phyloP scores from a whole-genome alignment of 768 basidiomycete species.

The Hygrophorus russula region DNA sequence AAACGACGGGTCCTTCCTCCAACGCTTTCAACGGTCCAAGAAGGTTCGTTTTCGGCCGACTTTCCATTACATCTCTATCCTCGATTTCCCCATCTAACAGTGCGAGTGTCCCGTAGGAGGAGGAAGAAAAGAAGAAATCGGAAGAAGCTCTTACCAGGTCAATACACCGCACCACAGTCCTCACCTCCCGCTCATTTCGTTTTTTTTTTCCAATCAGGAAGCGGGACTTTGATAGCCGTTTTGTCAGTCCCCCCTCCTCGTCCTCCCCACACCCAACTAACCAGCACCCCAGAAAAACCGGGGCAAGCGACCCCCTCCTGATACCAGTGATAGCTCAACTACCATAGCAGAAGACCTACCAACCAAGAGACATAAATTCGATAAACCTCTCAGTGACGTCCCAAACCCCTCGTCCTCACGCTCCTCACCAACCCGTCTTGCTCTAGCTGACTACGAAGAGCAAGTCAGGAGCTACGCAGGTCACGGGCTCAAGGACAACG shows the following conservation, averaged over 20 bases:
- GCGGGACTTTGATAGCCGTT: conserved; percentile 46
- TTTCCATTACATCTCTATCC: neutral
- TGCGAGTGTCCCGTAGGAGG: conserved; percentile 29
- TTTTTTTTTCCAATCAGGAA: conserved; percentile 29
- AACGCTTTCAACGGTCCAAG: conserved; percentile 48
- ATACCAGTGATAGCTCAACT: conserved; percentile 19
- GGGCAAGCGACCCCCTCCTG: conserved; percentile 43
- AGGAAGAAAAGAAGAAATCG: conserved; percentile 45
- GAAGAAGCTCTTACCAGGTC: conserved; percentile 42
- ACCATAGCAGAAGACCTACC: conserved; percentile 21
- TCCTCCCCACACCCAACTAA: no score
- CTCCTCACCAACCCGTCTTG: neutral
- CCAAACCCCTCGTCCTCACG: neutral
- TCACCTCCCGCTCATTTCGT: neutral
- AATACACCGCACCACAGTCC: conserved; percentile 7
- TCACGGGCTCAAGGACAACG: conserved; percentile 30
- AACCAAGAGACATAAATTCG: conserved; percentile 28
- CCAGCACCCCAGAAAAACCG: conserved; percentile 50
- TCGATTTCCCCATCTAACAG: conserved; percentile 5
- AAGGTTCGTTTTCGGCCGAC: conserved; percentile 28
- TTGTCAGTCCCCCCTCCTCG: conserved; percentile 30
- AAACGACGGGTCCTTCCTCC: conserved; percentile 59
- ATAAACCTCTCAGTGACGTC: conserved; percentile 22
- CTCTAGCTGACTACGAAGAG: conserved; percentile 27
- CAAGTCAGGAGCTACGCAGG: conserved; percentile 27